Base-by-base conservation (phyloP, 441 rosid species). In the Aquilaria agallochum region DNA sequence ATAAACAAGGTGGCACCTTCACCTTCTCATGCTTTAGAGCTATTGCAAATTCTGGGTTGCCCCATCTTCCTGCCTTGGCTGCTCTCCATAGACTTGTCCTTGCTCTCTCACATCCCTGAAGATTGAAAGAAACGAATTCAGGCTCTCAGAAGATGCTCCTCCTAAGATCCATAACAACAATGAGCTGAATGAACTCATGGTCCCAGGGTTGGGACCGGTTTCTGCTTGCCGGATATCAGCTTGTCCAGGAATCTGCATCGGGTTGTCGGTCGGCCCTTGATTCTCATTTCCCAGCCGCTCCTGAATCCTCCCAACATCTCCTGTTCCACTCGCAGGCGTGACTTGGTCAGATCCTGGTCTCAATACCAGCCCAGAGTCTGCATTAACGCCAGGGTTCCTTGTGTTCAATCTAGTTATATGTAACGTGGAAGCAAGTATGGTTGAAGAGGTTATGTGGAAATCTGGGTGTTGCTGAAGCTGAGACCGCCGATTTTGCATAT, bases 371-470 rank as follows among this genome's bases (percentile, higher is more conserved):
- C 80, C 83, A 49, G 82, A 53, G 59, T 76, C 87, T 1, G 80
- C 49, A 72, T 74, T 83, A 13, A 70, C 65, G 69, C 74, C 76
- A 14, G 71, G 84, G 69, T 75, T 89, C 79, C 88, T 79, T 5
- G 83, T 72, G 76, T 87, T 88, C 60, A 95, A 67, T 66, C 97
- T 79, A 55, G 97, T 88, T 74, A 91, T 89, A 82, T 95, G 99
- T 68, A 95, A 66, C 8, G 96, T 89, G 9, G 99, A 95, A 50
- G 99, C 97, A 36, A 95, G 86, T 68, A 95, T 83, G 51, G 99
- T 95, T 4, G 99, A 95, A 3, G 99, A 91, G 58, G 97, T 91
- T 72, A 91, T 86, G 68, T 89, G 99, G 82, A 86, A 89, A 76
- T 87, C 96, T 0, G 96, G 96, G 61, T 84, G 97, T 55, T 86